phyloP scores from a whole-genome alignment of 2,329 filamentous ascomycete species.

The Coniella vitis region DNA sequence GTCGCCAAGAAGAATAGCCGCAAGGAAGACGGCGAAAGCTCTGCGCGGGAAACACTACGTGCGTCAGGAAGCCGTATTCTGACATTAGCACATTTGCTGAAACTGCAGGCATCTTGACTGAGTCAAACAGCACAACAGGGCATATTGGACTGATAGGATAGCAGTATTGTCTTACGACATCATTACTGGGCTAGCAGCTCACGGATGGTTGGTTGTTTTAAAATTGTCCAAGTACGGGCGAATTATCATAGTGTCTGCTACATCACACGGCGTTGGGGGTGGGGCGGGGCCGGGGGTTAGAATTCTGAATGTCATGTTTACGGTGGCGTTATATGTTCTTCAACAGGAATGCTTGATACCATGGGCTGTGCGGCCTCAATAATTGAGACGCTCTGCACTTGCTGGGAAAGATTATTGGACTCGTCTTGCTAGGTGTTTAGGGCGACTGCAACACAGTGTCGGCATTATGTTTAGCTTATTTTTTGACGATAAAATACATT shows the following conservation, averaged over 20 bases:
- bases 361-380: neutral
- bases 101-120: neutral
- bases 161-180: neutral
- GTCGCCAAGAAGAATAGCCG: slow-evolving; percentile 31
- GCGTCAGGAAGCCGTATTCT: slow-evolving; percentile 11
- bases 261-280: neutral
- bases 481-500: neutral
- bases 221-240: neutral
- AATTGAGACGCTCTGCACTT: no score
- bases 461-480: neutral
- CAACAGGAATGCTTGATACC: neutral
- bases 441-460: neutral
- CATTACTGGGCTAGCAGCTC: neutral
- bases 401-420: no score
- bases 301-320: neutral
- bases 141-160: neutral
- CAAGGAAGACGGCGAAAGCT: slow-evolving; percentile 18
- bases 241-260: neutral
- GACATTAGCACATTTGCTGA: slow-evolving; percentile 3
- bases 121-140: neutral
- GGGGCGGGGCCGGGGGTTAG: no score
- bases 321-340: neutral
- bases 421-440: neutral
- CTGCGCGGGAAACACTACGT: slow-evolving; percentile 10
- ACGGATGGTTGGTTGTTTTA: neutral